These are phyloP conservation scores for Penicillium alfredii DNA, from an alignment of 495 filamentous ascomycete genomes.

Conservation along the genomic window DNA sequence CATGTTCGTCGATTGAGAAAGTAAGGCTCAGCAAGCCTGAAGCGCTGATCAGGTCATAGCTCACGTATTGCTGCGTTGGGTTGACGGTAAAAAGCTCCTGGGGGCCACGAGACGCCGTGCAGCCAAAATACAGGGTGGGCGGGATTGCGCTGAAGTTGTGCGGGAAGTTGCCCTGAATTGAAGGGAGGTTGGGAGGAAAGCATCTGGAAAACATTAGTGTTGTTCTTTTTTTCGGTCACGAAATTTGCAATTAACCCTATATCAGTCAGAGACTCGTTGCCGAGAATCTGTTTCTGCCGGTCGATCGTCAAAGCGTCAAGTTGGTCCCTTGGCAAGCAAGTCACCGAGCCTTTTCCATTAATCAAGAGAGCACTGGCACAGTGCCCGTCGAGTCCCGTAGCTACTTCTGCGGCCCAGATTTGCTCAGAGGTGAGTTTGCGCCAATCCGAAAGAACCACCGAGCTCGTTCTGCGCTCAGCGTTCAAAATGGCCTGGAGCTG, in stretches of 20 bases:
- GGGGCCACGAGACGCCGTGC: conserved; percentile 24
- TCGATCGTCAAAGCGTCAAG: conserved; percentile 31
- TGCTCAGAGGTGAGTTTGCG: conserved; percentile 45
- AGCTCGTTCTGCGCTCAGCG: conserved; percentile 39
- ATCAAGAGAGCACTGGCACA: conserved; percentile 49
- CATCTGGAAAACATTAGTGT: conserved; percentile 9
- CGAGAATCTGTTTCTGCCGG: conserved; percentile 18
- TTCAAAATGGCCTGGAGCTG: conserved; percentile 38
- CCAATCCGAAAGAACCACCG: conserved; percentile 52
- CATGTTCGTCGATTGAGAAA: conserved; percentile 38
- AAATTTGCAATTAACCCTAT: conserved; percentile 37
- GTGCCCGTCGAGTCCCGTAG: conserved; percentile 33
- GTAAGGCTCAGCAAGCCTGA: conserved; percentile 19
- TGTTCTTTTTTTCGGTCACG: not conserved
- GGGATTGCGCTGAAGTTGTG: conserved; percentile 19
- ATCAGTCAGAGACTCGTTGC: conserved; percentile 36
- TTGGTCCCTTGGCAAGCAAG: conserved; percentile 35
- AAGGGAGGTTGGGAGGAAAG: conserved; percentile 14
- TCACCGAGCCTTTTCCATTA: conserved; percentile 49
- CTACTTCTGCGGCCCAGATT: conserved; percentile 32
- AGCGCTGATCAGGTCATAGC: conserved; percentile 29
- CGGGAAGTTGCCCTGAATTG: conserved; percentile 14
- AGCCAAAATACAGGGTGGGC: conserved; percentile 27
- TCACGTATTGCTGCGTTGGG: conserved; percentile 19
- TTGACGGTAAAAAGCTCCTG: conserved; percentile 26